Percentiles rank a stretch among this genome's conserved stretches.
Conservation (phyloP, 768 basidiomycete species). For the Mycena rosella region DNA sequence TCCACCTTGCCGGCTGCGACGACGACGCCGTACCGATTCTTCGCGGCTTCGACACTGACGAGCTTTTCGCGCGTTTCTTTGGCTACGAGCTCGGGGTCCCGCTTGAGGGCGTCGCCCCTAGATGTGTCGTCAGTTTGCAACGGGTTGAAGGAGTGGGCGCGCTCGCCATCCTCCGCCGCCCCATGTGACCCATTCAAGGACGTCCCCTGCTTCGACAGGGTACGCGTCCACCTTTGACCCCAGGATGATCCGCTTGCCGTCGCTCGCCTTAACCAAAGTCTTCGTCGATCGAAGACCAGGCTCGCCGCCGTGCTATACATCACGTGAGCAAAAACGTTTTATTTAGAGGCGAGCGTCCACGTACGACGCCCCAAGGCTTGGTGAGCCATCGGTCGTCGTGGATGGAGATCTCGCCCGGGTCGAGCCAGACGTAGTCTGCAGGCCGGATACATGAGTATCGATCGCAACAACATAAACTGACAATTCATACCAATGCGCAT, state of each 20-base stretch:
- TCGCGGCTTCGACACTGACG: slow-evolving; percentile 28
- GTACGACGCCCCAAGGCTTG: slow-evolving; percentile 38
- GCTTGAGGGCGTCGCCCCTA: slow-evolving; percentile 36
- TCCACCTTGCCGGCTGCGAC: slow-evolving; percentile 27
- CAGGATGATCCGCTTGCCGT: slow-evolving; percentile 9
- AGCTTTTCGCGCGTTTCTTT: slow-evolving; percentile 28
- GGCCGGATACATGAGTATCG: too few relatives aligned
- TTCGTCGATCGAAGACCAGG: slow-evolving; percentile 33
- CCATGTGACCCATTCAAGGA: slow-evolving; percentile 39
- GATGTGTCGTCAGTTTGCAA: background rate
- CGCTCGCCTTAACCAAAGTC: slow-evolving; percentile 23
- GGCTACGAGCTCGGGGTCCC: slow-evolving; percentile 34
- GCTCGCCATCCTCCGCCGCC: slow-evolving; percentile 18
- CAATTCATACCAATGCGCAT: slow-evolving; percentile 21
- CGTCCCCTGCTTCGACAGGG: slow-evolving; percentile 30
- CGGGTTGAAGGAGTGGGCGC: too few relatives aligned
- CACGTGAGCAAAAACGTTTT: background rate
- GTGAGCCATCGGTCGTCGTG: slow-evolving; percentile 40
- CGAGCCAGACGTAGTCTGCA: slow-evolving; percentile 31
- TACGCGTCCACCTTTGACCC: background rate
- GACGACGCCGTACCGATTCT: slow-evolving; percentile 35
- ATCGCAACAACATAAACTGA: too few relatives aligned
- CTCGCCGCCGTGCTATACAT: slow-evolving; percentile 27
- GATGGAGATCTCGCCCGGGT: slow-evolving; percentile 34
- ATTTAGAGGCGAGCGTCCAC: background rate